Evolutionary conservation across 306 rosid species (phyloP).

Genomic region (Macrotyloma uniflorum): DNA sequence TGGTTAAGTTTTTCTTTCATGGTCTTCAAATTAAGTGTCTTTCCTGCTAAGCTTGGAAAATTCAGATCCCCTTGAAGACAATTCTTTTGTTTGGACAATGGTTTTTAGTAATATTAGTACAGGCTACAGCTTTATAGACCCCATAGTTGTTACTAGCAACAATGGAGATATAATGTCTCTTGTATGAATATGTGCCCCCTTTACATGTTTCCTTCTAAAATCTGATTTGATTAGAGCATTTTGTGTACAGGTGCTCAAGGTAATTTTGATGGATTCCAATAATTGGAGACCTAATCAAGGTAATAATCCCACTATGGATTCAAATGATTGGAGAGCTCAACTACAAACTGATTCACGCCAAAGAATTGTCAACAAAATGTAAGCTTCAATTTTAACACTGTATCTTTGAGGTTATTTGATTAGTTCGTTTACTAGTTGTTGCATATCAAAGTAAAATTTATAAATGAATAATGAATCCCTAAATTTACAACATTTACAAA

Average conservation of each 20-base stretch:
- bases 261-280: conserved; percentile 44
- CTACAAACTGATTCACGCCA: conserved; percentile 50
- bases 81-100: conserved; percentile 18
- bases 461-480: neutral
- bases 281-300: conserved; percentile 55
- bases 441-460: neutral
- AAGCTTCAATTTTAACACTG: conserved; percentile 32
- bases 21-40: neutral
- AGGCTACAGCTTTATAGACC: neutral
- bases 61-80: neutral
- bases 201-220: conserved; percentile 27
- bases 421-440: neutral
- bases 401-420: neutral
- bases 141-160: neutral
- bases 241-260: conserved; percentile 25
- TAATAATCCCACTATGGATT: conserved; percentile 43
- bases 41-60: neutral
- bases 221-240: conserved; percentile 3
- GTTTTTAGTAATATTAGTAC: conserved; percentile 2
- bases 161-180: neutral
- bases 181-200: neutral
- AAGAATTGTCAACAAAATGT: conserved; percentile 60
- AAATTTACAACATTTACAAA: neutral
- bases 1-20: neutral
- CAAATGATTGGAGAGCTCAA: conserved; percentile 59